Conservation (phyloP, 331 rosid species). For the Quercus lobata region DNA sequence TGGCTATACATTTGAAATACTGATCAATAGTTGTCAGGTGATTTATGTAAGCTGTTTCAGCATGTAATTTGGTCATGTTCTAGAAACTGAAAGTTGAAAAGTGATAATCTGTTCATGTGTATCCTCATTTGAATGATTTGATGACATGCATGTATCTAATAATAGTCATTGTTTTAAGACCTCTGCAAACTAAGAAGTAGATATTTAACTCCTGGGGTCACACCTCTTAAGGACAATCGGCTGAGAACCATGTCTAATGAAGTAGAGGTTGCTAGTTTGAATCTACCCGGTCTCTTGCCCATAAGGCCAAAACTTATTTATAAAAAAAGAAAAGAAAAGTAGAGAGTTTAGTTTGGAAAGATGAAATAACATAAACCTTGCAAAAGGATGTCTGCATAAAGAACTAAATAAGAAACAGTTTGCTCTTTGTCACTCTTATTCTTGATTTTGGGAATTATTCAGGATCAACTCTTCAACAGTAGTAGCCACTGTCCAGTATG, state of each 20-base stretch:
- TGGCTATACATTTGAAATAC: not conserved
- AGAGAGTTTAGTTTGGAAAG: not conserved
- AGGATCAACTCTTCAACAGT: not conserved
- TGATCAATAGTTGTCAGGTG: not conserved
- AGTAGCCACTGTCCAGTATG: not conserved
- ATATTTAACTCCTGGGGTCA: no score
- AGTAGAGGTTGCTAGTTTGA: no score
- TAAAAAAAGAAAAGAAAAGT: not conserved
- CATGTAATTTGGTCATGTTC: constrained; percentile 6
- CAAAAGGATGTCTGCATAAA: not conserved
- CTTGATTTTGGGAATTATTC: not conserved
- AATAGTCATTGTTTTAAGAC: not conserved
- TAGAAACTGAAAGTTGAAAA: not conserved
- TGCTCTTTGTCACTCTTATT: not conserved
- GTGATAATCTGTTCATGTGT: not conserved
- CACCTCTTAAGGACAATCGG: no score
- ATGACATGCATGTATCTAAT: not conserved
- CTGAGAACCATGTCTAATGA: no score
- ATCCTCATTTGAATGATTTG: not conserved
- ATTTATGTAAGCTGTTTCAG: no score
- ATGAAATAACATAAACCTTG: not conserved
- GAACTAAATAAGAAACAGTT: not conserved
- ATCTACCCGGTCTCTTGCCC: no score
- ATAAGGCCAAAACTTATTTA: no score
- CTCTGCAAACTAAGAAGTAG: not conserved